A percentile compares a stretch with the other conserved stretches of the same genome.
Conservation (phyloP, 2,329 filamentous ascomycete genomes). For the Xylariomycetidae sp. region DNA sequence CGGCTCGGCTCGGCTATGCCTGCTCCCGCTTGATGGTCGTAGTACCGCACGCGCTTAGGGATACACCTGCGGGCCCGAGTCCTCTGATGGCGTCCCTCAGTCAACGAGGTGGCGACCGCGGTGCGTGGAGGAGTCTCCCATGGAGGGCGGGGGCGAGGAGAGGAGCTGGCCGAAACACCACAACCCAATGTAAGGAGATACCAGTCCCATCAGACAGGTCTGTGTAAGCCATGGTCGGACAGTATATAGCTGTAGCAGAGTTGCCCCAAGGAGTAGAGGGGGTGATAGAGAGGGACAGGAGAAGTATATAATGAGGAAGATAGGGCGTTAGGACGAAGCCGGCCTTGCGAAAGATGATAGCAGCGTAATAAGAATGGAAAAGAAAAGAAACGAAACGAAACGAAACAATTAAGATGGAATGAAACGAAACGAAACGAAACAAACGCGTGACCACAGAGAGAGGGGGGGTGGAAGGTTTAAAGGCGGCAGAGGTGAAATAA, state of each 20-base stretch:
- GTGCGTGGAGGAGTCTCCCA: not conserved
- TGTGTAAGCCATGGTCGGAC: constrained; percentile 4
- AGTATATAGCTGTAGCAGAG: no score
- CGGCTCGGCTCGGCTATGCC: no score
- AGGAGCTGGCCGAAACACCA: not conserved
- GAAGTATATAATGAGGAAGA: constrained; percentile 5
- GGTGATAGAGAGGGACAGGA: constrained; percentile 2
- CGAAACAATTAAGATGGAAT: constrained; percentile 3
- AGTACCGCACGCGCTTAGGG: no score
- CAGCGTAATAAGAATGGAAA: not conserved
- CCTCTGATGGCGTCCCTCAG: no score
- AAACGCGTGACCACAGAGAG: not conserved
- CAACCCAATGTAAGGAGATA: constrained; percentile 13
- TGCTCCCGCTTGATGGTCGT: no score
- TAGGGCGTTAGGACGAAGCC: not conserved
- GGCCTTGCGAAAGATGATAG: not conserved
- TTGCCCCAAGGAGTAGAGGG: constrained; percentile 4
- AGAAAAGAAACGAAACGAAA: constrained; percentile 5
- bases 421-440: constrained; percentile 6
- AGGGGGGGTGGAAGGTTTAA: no score
- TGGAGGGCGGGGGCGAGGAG: not conserved
- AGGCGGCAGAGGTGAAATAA: no score
- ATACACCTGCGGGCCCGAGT: no score
- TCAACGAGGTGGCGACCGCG: no score
- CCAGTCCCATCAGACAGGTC: constrained; percentile 7